Evolutionary conservation across 1,139 yeast species (phyloP), one percentile per base, ranked within the genome.

Genomic region (Debaryomycetaceae sp.): DNA sequence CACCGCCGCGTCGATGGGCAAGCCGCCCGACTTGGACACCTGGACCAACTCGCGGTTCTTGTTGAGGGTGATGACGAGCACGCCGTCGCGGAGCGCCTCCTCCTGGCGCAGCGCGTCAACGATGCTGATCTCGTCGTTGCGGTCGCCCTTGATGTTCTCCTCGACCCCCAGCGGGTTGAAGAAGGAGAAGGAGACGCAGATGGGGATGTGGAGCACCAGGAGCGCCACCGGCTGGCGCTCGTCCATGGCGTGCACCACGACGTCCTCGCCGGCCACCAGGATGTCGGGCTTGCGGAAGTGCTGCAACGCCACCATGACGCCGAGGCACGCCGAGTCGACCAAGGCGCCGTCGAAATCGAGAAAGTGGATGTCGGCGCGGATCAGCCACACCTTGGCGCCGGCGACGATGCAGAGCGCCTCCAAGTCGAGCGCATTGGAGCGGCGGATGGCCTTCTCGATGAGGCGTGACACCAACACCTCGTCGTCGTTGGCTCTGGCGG

Each of bases 1-100:
- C 21, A 74, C 63, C 28, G 71, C 52, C 0, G 94, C 88, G 45
- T 86, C 91, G 42, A 91, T 76, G 2, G 94, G 83, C 29, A 85
- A 64, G 0, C 97, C 96, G 29, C 98, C 98, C 26, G 88, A 83
- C 49, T 91, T 91, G 29, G 84, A 73, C 25, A 93, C 67, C 53
- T 91, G 98, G 32, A 95, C 86, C 13, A 91, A 64, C 48, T 91
- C 98, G 44, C 93, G 71, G 53, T 89, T 91, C 46, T 84, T 85
- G 55, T 91, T 91, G 37, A 89, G 59, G 0, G 98, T 88, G 17
- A 91, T 77, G 2, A 94, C 84, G 56, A 91, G 65, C 10, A 75
- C 74, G 18, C 96, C 95, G 35, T 81, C 83, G 38, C 93, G 67
- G 16, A 88, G 58, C 15, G 70, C 55, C 49, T 89, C 96, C 55